Evolutionary conservation across 305 asterid genomes (phyloP).

Genomic region (Fraxinus albicans): DNA sequence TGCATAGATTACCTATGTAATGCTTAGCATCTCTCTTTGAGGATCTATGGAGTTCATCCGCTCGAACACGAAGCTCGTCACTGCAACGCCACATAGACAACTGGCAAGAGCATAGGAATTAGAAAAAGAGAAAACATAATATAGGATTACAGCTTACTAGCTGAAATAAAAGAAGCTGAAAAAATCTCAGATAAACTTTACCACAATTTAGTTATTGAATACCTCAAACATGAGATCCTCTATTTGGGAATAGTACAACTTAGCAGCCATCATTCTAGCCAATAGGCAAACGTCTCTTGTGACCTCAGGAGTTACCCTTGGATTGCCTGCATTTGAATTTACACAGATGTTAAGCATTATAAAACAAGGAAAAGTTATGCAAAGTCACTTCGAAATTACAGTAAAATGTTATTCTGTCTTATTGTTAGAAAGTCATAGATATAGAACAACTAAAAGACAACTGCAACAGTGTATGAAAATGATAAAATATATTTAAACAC

Average conservation of each 20-base stretch:
- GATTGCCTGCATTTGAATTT: conserved; percentile 29
- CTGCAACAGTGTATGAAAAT: not conserved
- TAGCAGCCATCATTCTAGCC: conserved; percentile 44
- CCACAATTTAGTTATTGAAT: not conserved
- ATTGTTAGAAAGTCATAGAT: not conserved
- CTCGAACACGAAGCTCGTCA: conserved; percentile 48
- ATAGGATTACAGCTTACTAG: not conserved
- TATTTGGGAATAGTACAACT: conserved; percentile 34
- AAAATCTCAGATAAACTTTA: not conserved
- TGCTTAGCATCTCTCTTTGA: conserved; percentile 54
- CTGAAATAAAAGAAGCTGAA: not conserved
- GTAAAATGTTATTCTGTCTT: not conserved
- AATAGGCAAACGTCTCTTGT: conserved; percentile 36
- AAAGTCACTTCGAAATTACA: not conserved
- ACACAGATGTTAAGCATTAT: not conserved
- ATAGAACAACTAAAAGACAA: not conserved
- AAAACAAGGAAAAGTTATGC: not conserved
- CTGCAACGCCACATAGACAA: conserved; percentile 64
- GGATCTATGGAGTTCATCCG: conserved; percentile 47
- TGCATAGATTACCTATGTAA: conserved; percentile 39
- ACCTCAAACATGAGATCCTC: conserved; percentile 45
- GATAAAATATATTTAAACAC: not conserved
- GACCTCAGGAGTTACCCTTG: conserved; percentile 39
- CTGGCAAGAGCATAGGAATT: conserved; percentile 27
- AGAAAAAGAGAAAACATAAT: not conserved